These are phyloP conservation scores for Colletotrichum sp. DNA, from an alignment of 2,329 filamentous ascomycete genomes.

Conservation along the genomic window DNA sequence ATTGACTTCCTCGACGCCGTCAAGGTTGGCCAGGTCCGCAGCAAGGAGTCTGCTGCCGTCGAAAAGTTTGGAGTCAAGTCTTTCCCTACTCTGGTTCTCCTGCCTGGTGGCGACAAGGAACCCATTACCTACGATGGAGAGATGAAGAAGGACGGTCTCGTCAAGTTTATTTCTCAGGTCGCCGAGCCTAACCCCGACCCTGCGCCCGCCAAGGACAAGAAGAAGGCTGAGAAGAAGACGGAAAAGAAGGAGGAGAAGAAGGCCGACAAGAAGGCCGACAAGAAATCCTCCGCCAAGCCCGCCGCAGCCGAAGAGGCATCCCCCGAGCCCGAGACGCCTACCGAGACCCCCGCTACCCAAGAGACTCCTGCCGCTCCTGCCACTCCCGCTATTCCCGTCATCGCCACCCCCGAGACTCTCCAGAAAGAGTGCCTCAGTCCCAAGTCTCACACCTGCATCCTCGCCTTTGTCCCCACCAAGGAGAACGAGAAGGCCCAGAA, in stretches of 20 bases:
- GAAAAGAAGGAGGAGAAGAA: constrained; percentile 24
- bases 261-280: constrained; percentile 6
- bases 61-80: constrained; percentile 77
- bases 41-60: constrained; percentile 76
- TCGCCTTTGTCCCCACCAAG: constrained; percentile 69
- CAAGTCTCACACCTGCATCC: constrained; percentile 82
- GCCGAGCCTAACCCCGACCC: constrained; percentile 82
- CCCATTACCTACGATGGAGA: constrained; percentile 80
- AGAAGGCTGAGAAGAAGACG: constrained; percentile 43
- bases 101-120: constrained; percentile 74
- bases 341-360: constrained; percentile 36
- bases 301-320: constrained; percentile 22
- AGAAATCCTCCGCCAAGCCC: constrained; percentile 6
- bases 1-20: constrained; percentile 89
- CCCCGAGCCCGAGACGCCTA: constrained; percentile 39
- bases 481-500: constrained; percentile 57
- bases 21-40: constrained; percentile 79
- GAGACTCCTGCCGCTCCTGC: constrained; percentile 26
- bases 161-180: constrained; percentile 81
- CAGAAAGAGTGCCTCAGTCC: constrained; percentile 73
- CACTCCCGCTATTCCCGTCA: constrained; percentile 67
- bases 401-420: constrained; percentile 69
- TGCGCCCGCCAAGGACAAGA: constrained; percentile 54
- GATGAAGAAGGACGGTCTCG: constrained; percentile 82
- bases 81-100: constrained; percentile 81